These are phyloP conservation scores for Saccharomycopsis sp. DNA, from an alignment of 805 yeast genomes.

Conservation along the genomic window DNA sequence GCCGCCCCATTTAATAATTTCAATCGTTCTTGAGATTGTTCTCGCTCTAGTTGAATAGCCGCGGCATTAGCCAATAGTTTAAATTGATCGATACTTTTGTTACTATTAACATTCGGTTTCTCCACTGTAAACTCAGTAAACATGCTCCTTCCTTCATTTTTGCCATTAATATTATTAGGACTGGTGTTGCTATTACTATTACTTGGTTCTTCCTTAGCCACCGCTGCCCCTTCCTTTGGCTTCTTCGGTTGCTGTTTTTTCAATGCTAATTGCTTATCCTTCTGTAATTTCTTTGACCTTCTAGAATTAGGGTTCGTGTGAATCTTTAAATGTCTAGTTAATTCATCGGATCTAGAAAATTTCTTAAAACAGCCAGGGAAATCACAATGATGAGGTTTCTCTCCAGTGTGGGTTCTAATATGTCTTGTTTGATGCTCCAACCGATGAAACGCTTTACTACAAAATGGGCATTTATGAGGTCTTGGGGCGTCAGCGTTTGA, in stretches of 20 bases:
- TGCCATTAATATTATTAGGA: neutral
- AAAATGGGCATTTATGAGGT: constrained; percentile 69
- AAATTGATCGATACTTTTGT: constrained; percentile 16
- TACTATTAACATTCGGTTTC: neutral
- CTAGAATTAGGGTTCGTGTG: constrained; percentile 63
- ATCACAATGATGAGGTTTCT: constrained; percentile 68
- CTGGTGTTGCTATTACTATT: too few species aligned
- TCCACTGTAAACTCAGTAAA: neutral
- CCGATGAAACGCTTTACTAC: constrained; percentile 68
- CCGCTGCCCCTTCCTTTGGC: neutral
- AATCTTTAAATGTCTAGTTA: constrained; percentile 66
- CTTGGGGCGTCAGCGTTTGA: constrained; percentile 30
- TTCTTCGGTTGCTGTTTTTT: constrained; percentile 4
- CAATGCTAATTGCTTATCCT: constrained; percentile 10
- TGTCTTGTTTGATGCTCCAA: constrained; percentile 76
- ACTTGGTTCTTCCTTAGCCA: too few species aligned
- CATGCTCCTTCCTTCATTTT: neutral
- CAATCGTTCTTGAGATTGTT: constrained; percentile 4
- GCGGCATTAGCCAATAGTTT: constrained; percentile 20
- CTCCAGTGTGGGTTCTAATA: constrained; percentile 75
- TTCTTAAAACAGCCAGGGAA: constrained; percentile 65
- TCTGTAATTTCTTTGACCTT: constrained; percentile 25
- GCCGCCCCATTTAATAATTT: neutral
- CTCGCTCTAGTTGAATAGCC: constrained; percentile 19
- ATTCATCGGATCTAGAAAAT: constrained; percentile 65